These are phyloP conservation scores for Heliamphora pulchella DNA, from an alignment of 179 eudicot species.

Conservation along the genomic window DNA sequence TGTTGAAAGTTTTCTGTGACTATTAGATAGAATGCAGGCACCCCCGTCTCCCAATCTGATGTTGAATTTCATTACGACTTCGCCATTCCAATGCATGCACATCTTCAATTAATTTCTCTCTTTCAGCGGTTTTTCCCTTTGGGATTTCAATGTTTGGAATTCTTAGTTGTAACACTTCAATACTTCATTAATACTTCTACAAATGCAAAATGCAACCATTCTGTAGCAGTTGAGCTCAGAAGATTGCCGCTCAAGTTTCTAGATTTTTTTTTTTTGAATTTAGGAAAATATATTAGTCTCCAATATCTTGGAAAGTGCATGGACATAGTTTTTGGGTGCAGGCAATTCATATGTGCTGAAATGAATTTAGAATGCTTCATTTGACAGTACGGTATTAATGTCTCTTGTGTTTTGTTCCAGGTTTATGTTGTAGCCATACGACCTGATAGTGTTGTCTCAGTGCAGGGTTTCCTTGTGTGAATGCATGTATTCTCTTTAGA, in stretches of 20 bases:
- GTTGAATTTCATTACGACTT: neutral
- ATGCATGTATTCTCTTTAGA: too few relatives aligned
- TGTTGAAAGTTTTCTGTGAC: neutral
- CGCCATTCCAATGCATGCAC: neutral
- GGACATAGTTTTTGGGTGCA: constrained; percentile 3
- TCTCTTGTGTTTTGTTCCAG: neutral
- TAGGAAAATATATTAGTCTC: neutral
- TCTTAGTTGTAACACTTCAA: neutral
- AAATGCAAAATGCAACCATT: neutral
- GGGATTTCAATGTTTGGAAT: neutral
- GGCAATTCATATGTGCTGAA: neutral
- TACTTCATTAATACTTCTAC: neutral
- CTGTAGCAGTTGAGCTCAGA: neutral
- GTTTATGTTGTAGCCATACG: neutral
- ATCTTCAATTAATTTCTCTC: neutral
- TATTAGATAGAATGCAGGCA: neutral
- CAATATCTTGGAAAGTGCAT: constrained; percentile 9
- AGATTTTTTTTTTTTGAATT: neutral
- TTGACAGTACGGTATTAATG: neutral
- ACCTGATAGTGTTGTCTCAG: neutral
- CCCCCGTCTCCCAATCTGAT: neutral
- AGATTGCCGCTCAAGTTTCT: neutral
- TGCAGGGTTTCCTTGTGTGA: too few relatives aligned
- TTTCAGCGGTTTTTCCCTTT: neutral
- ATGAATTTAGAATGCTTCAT: neutral